Conservation (phyloP, 306 rosid genomes). For the Fagus crenata region DNA sequence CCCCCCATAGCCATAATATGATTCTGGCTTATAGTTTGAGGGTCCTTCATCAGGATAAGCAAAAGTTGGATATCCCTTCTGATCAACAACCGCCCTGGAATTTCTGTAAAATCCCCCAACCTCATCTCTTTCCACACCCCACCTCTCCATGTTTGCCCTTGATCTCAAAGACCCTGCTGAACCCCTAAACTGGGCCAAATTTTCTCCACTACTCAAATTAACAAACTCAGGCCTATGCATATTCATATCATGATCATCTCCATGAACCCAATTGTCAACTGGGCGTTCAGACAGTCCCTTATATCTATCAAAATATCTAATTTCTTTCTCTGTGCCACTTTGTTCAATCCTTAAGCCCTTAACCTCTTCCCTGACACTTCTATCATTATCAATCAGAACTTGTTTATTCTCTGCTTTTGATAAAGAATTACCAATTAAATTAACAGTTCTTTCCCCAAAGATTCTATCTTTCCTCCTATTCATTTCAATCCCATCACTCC, state of each 20-base stretch:
- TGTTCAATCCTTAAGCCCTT: constrained; percentile 33
- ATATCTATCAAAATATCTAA: constrained; percentile 21
- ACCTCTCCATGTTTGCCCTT: constrained; percentile 21
- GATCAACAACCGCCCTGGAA: constrained; percentile 23
- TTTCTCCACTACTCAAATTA: constrained; percentile 22
- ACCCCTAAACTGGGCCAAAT: constrained; percentile 7
- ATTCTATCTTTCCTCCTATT: constrained; percentile 31
- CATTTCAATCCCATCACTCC: constrained; percentile 27
- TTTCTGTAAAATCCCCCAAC: constrained; percentile 27
- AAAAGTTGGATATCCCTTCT: constrained; percentile 25
- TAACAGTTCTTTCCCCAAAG: constrained; percentile 27
- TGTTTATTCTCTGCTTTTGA: constrained; percentile 29
- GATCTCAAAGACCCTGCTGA: constrained; percentile 23
- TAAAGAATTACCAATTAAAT: constrained; percentile 22
- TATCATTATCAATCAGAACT: constrained; percentile 18
- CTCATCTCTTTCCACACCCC: constrained; percentile 33
- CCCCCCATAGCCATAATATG: constrained; percentile 26
- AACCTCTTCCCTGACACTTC: constrained; percentile 22
- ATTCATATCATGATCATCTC: constrained; percentile 25
- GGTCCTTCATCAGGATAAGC: constrained; percentile 40
- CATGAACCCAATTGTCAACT: constrained; percentile 25
- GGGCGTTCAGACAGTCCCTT: constrained; percentile 22
- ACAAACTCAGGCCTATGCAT: constrained; percentile 20
- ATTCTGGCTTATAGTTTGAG: constrained; percentile 34
- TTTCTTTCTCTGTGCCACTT: constrained; percentile 24